Base-by-base conservation (phyloP, 2,329 filamentous ascomycete genomes). In the Myriosclerotinia curreyana region DNA sequence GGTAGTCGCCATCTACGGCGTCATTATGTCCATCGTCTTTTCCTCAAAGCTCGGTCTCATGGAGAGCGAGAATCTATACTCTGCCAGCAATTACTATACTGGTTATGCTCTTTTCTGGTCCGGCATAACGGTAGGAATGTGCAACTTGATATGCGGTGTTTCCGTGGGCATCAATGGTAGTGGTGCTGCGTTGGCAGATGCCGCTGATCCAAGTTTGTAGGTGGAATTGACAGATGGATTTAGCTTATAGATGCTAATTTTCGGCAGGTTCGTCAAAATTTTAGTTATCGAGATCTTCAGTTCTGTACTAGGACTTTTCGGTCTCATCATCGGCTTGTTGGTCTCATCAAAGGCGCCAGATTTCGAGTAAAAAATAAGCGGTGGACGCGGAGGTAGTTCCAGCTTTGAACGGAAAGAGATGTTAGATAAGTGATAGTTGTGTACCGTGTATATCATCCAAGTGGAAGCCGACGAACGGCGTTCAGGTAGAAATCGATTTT, bases 11-110 rank as follows among this genome's bases (percentile, higher is more conserved):
- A 99, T 99, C 78, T 99, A 99, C 83, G 96, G 96, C 73, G 94
- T 99, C 79, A 99, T 99, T 80, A 99, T 99, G 92, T 90, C 93
- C 73, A 99, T 99, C 76, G 90, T 99, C 74, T 98, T 98, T 81
- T 96, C 93, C 52, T 85, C 93, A 67, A 96, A 97, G 79, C 80
- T 99, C 72, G 83, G 85, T 71, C 77, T 83, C 64, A 83, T 95
- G 38, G 75, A 81, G 51, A 83, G 83, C 64, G 84, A 88, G 48
- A 82, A 83, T 22, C 77, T 92, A 38, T 90, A 89, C 79, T 89
- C 89, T 15, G 86, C 84, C 60, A 86, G 86, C 76, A 91, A 92
- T 74, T 95, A 94, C 80, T 99, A 96, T 77, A 97, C 93, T 31
- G 95, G 95, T 69, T 99, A 88, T 76, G 93, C 95, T 42, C 80